Conservation (phyloP, 169 alveolate species). For the Cryptosporidium viatorum region DNA sequence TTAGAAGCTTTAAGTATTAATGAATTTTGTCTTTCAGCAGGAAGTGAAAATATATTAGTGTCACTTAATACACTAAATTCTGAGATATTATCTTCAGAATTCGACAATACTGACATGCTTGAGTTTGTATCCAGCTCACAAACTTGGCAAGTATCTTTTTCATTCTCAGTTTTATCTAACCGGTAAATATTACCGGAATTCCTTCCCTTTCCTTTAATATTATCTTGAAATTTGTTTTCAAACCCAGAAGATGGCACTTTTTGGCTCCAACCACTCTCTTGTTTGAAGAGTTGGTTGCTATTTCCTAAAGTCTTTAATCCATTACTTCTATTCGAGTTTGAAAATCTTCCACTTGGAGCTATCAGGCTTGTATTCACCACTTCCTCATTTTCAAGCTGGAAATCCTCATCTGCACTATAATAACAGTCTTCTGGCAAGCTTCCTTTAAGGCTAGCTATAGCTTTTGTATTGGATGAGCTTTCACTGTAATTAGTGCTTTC, state of each 20-base stretch:
- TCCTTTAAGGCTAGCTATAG: slow-evolving; percentile 9
- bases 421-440: slow-evolving; percentile 63
- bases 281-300: neutral
- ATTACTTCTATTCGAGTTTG: slow-evolving; percentile 26
- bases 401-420: slow-evolving; percentile 74
- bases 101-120: slow-evolving; percentile 16
- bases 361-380: slow-evolving; percentile 2
- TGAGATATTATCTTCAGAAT: slow-evolving; percentile 8
- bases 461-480: slow-evolving; percentile 21
- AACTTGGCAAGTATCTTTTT: neutral
- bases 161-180: slow-evolving; percentile 7
- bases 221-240: slow-evolving; percentile 21
- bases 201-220: slow-evolving; percentile 16
- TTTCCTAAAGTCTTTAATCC: slow-evolving; percentile 7
- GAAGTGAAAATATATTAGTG: slow-evolving; percentile 13
- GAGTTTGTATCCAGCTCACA: neutral
- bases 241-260: neutral
- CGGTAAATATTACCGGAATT: neutral
- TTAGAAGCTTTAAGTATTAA: slow-evolving; percentile 36
- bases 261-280: neutral
- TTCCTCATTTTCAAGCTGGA: slow-evolving; percentile 66
- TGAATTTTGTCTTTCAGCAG: slow-evolving; percentile 37
- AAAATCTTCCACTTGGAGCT: slow-evolving; percentile 29
- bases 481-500: slow-evolving; percentile 51
- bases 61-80: neutral